These are phyloP conservation scores for Ganoderma lingzhi DNA, from an alignment of 1,284 basidiomycete species.

Conservation along the genomic window DNA sequence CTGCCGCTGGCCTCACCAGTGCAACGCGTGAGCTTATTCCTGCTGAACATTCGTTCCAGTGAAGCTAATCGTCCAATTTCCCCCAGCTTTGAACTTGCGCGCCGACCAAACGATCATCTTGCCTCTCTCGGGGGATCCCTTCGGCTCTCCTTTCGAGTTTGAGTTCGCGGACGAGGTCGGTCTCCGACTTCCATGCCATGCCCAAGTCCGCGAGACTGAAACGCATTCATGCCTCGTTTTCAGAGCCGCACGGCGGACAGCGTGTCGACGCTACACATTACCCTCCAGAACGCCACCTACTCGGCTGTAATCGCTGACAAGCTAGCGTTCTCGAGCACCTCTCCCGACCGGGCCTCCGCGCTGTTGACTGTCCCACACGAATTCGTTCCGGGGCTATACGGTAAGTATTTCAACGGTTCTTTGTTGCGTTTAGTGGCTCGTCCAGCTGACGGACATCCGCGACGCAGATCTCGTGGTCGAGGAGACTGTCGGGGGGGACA, in stretches of 20 bases:
- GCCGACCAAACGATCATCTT: not conserved
- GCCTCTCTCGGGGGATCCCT: not conserved
- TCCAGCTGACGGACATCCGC: not conserved
- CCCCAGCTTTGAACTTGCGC: slow-evolving; percentile 1
- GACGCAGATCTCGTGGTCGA: slow-evolving; percentile 1
- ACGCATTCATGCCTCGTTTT: not conserved
- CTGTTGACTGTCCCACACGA: not conserved
- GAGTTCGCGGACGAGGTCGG: slow-evolving; percentile 8
- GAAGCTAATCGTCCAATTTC: not conserved
- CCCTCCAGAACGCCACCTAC: slow-evolving; percentile 5
- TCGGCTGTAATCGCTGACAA: not conserved
- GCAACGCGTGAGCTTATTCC: not conserved
- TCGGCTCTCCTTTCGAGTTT: slow-evolving; percentile 2
- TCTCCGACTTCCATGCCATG: not conserved
- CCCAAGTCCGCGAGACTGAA: not conserved
- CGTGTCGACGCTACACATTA: not conserved
- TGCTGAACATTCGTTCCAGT: not conserved
- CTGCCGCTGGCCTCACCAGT: not conserved
- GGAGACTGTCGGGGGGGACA: not conserved
- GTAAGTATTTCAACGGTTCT: not conserved
- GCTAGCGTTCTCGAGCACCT: not conserved
- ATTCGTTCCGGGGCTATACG: not conserved
- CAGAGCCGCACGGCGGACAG: slow-evolving; percentile 1
- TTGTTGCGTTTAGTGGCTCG: not conserved
- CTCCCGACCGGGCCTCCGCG: not conserved